Conservation (phyloP, 78 protist species). For the Pirum gemmata region DNA sequence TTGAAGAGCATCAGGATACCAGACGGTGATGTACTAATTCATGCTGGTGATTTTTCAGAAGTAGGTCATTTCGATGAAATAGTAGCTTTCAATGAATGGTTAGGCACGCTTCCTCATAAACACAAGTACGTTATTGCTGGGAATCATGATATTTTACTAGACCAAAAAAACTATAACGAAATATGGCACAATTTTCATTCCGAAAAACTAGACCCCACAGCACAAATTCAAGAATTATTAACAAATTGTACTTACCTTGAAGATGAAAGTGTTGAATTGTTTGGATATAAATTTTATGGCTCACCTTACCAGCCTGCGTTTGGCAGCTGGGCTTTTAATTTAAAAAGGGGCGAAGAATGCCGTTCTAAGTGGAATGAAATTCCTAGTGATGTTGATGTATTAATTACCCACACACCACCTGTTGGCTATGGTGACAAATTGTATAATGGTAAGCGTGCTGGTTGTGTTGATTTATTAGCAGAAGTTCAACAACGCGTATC, state of each 20-base stretch:
- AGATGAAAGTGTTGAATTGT: slow-evolving; percentile 14
- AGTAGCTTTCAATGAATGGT: slow-evolving; percentile 24
- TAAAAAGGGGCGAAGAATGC: not conserved
- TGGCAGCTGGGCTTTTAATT: slow-evolving; percentile 7
- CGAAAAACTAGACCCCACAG: not conserved
- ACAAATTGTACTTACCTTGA: slow-evolving; percentile 14
- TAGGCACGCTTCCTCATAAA: slow-evolving; percentile 51
- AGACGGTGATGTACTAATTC: slow-evolving; percentile 52
- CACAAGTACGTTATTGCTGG: slow-evolving; percentile 64
- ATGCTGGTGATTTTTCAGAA: slow-evolving; percentile 54
- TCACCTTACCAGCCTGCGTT: slow-evolving; percentile 54
- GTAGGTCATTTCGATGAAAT: slow-evolving; percentile 6
- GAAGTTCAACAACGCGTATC: not conserved
- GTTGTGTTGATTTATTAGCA: slow-evolving; percentile 55
- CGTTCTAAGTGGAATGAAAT: slow-evolving; percentile 46
- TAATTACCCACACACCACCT: slow-evolving; percentile 68
- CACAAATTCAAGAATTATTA: not conserved
- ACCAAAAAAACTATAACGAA: not conserved
- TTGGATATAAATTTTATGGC: slow-evolving; percentile 63
- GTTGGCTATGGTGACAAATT: slow-evolving; percentile 57
- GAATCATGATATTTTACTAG: slow-evolving; percentile 56
- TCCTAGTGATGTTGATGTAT: slow-evolving; percentile 53
- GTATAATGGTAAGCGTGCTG: not conserved
- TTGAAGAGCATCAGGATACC: slow-evolving; percentile 20
- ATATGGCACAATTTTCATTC: not conserved